Evolutionary conservation across 192 early-diverging fungal genomes (phyloP), one percentile per base, ranked within the genome.

Genomic region (Pilobolus umbonatus): DNA sequence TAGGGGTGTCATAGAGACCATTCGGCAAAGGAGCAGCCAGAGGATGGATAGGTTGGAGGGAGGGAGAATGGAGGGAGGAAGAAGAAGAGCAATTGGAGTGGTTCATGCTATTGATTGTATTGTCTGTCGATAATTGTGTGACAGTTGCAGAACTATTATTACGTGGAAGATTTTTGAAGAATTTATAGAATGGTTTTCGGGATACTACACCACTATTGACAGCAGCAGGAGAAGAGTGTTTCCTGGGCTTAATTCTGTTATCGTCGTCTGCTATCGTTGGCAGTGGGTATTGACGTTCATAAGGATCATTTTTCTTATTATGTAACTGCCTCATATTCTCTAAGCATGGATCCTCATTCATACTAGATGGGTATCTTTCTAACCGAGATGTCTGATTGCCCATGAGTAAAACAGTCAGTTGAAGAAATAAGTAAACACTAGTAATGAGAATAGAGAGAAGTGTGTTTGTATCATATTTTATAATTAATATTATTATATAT

Each of bases 321-420:
- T 49, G 29, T 56, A 55, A 65, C 15, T 46, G 49, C n/a, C 38
- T 19, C 21, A 61, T 26, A 39, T 47, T 50, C 19, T 61, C 45
- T 28, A 48, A 34, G 10, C 45, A 39, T 35, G 60, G 45, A 42
- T 61, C 60, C 42, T 48, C 45, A 47, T 65, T 57, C 25, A 57
- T 57, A 17, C 47, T 53, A 19, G 39, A 49, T 19, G 25, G 43
- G 9, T 56, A 38, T 5, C 45, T 39, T 40, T 57, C 56, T 14
- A 65, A 26, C 7, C 64, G 48, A 30, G 64, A 65, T 24, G 57
- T 21, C 19, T 59, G 55, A 43, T 65, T 65, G 1, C 64, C 64
- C 64, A 65, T 65, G 7, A 32, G 26, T 46, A 46, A 19, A 46
- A 8, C 3, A 17, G 19, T n/a, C n/a, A n/a, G n/a, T n/a, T n/a